Conservation (phyloP, 2,329 filamentous ascomycete species). For the Coniochaeta sp. region DNA sequence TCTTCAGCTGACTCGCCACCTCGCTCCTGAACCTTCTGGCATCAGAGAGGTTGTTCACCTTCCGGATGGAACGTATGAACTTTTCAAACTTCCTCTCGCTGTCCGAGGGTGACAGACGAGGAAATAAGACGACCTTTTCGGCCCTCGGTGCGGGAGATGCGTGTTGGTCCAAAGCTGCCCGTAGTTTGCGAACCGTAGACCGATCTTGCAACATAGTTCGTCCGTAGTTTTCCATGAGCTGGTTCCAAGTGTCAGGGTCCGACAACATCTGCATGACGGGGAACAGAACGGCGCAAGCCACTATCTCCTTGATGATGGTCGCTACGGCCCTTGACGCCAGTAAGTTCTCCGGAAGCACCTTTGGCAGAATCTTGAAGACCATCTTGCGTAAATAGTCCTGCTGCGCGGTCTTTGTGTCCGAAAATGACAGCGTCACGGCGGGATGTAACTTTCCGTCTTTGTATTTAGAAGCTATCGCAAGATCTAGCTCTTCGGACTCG, state of each 20-base stretch:
- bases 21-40: slow-evolving; percentile 88
- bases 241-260: slow-evolving; percentile 97
- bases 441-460: slow-evolving; percentile 81
- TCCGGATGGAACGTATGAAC: slow-evolving; percentile 82
- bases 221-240: slow-evolving; percentile 84
- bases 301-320: slow-evolving; percentile 77
- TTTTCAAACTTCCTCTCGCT: slow-evolving; percentile 90
- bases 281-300: slow-evolving; percentile 84
- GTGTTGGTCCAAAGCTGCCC: slow-evolving; percentile 89
- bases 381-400: slow-evolving; percentile 80
- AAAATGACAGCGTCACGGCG: slow-evolving; percentile 74
- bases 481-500: slow-evolving; percentile 90
- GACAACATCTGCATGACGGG: slow-evolving; percentile 73
- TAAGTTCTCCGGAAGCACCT: slow-evolving; percentile 64
- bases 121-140: slow-evolving; percentile 61
- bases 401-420: slow-evolving; percentile 76
- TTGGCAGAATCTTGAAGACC: slow-evolving; percentile 57
- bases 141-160: slow-evolving; percentile 69
- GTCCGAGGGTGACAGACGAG: slow-evolving; percentile 72
- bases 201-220: slow-evolving; percentile 86
- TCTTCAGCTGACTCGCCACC: slow-evolving; percentile 83
- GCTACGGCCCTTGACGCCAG: slow-evolving; percentile 74
- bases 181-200: slow-evolving; percentile 85
- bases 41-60: slow-evolving; percentile 86
- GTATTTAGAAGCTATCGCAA: slow-evolving; percentile 94